These are phyloP conservation scores for Microstroma glucosiphilum DNA, from an alignment of 1,284 basidiomycete species.

Conservation along the genomic window DNA sequence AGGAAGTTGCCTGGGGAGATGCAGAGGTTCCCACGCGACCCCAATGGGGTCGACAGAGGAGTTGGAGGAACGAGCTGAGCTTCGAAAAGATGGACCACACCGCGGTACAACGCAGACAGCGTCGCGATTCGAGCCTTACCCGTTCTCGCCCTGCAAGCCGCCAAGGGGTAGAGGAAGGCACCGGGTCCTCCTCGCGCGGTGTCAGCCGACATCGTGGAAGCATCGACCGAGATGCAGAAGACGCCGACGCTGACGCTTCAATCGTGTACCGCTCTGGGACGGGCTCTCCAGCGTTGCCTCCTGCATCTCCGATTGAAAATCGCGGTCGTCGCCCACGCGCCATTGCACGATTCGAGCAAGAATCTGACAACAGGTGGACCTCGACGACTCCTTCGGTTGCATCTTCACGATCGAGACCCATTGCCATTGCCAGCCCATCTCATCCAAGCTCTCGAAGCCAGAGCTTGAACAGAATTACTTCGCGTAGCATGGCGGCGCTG, in stretches of 20 bases:
- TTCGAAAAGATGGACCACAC: not conserved
- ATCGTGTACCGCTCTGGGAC: not conserved
- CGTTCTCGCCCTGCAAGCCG: not conserved
- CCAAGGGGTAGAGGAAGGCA: not conserved
- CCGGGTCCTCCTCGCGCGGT: not conserved
- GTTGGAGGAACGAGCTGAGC: slow-evolving; percentile 4
- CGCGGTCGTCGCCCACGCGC: not conserved
- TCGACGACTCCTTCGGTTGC: not conserved
- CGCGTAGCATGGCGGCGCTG: slow-evolving; percentile 18
- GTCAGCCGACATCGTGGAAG: not conserved
- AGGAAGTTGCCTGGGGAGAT: not conserved
- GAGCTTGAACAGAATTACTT: slow-evolving; percentile 20
- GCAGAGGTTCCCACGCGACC: not conserved
- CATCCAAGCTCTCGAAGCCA: slow-evolving; percentile 11
- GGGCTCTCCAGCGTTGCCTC: not conserved
- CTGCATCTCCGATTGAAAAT: not conserved
- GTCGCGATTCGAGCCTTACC: not conserved
- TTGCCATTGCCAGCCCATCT: not conserved
- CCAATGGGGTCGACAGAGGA: not conserved
- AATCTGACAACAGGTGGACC: not conserved
- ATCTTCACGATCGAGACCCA: not conserved
- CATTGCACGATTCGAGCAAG: too few species aligned
- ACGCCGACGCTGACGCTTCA: not conserved
- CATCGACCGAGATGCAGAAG: not conserved
- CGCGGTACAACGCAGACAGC: not conserved